phyloP scores from a whole-genome alignment of 768 basidiomycete genomes.

The Phlebiopsis gigantea region DNA sequence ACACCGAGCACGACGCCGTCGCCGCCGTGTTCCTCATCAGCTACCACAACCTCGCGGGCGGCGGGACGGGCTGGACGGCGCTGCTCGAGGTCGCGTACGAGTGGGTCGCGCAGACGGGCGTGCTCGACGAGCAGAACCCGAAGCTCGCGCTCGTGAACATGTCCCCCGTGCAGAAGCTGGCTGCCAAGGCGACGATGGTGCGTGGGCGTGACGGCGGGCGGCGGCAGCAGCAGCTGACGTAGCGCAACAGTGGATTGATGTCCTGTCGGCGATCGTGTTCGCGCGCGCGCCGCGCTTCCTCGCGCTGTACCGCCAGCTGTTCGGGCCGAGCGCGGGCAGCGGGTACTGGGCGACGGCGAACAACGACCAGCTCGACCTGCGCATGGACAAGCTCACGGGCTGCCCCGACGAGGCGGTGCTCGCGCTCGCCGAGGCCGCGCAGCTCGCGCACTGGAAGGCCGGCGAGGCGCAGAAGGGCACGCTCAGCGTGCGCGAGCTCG shows the following conservation, averaged over 20 bases:
- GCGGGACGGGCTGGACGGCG: constrained; percentile 62
- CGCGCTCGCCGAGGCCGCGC: constrained; percentile 69
- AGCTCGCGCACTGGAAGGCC: constrained; percentile 70
- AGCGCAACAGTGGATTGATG: constrained; percentile 63
- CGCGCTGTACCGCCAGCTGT: constrained; percentile 58
- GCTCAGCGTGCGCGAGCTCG: constrained; percentile 69
- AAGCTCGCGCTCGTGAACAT: constrained; percentile 52
- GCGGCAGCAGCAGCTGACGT: background rate
- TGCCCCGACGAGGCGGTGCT: constrained; percentile 78
- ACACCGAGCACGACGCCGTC: constrained; percentile 66
- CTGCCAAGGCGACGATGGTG: constrained; percentile 71
- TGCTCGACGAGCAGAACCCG: constrained; percentile 61
- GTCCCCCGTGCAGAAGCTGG: constrained; percentile 46
- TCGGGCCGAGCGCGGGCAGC: constrained; percentile 38
- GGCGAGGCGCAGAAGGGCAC: constrained; percentile 57
- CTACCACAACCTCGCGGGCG: constrained; percentile 68
- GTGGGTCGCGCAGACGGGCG: constrained; percentile 67
- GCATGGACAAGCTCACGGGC: constrained; percentile 66
- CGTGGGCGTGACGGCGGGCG: constrained; percentile 25
- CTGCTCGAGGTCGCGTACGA: constrained; percentile 69
- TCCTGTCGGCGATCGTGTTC: constrained; percentile 61
- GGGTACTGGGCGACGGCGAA: constrained; percentile 38
- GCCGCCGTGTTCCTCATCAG: constrained; percentile 75
- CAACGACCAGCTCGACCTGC: constrained; percentile 39
- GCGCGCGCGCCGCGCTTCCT: constrained; percentile 62